These are phyloP conservation scores for Comarum palustre DNA, from an alignment of 306 rosid species.

Conservation along the genomic window DNA sequence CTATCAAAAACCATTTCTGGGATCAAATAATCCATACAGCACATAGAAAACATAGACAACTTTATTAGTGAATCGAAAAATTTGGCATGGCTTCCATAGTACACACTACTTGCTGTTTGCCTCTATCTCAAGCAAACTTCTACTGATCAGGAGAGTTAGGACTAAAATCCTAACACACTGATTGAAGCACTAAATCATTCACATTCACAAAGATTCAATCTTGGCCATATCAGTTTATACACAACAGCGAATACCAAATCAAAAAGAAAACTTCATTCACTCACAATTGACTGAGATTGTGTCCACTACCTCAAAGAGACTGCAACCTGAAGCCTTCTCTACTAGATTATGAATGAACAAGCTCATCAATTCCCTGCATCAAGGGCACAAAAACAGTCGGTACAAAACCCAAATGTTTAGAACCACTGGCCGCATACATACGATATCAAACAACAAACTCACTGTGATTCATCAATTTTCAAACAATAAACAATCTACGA, in stretches of 20 bases:
- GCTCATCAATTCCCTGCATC: background rate
- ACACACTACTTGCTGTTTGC: background rate
- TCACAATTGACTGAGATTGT: background rate
- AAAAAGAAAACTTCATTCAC: background rate
- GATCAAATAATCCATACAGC: too few species aligned
- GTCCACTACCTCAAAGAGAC: background rate
- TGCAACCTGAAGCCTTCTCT: background rate
- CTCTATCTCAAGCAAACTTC: too few species aligned
- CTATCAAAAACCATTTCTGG: too few species aligned
- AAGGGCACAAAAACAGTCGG: background rate
- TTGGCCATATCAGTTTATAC: background rate
- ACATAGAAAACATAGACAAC: background rate
- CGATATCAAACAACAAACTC: too few species aligned
- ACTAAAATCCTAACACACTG: too few species aligned
- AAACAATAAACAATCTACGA: too few species aligned
- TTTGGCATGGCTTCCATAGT: background rate
- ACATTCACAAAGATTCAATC: slow-evolving; percentile 8
- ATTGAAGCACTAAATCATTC: background rate
- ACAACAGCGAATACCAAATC: background rate
- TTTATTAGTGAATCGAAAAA: background rate
- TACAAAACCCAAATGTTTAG: background rate
- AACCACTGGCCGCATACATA: too few species aligned
- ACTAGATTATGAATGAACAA: background rate
- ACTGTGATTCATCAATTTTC: too few species aligned
- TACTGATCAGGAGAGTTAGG: too few species aligned